Evolutionary conservation across 2,329 filamentous ascomycete species (phyloP).

Genomic region (Drechslera avenae): DNA sequence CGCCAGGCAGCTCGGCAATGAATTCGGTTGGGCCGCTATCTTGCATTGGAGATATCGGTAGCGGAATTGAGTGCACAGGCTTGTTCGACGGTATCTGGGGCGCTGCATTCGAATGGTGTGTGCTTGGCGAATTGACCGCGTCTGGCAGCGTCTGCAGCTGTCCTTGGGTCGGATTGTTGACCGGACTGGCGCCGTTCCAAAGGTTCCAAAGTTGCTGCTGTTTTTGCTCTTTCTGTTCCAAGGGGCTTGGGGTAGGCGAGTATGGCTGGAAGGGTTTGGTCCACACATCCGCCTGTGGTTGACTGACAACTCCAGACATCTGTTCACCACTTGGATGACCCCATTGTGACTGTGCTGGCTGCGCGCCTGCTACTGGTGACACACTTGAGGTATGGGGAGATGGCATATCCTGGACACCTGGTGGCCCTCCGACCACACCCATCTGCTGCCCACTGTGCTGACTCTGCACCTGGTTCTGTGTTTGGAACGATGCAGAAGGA

Average conservation of each 20-base stretch:
- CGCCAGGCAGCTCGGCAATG: conserved; percentile 43
- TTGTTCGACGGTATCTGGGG: conserved; percentile 15
- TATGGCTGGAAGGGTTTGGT: conserved; percentile 20
- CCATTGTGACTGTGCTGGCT: conserved; percentile 18
- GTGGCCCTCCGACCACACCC: conserved; percentile 29
- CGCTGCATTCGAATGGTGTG: conserved; percentile 16
- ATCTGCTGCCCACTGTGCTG: conserved; percentile 31
- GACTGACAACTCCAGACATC: conserved; percentile 1
- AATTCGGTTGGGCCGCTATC: conserved; percentile 29
- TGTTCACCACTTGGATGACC: conserved; percentile 4
- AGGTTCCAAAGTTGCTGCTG: conserved; percentile 38
- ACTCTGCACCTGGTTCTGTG: conserved; percentile 14
- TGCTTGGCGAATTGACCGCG: conserved; percentile 27
- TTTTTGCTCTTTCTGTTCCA: conserved; percentile 19
- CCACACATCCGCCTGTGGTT: conserved; percentile 14
- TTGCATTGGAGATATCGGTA: conserved; percentile 20
- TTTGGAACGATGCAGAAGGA: conserved; percentile 10
- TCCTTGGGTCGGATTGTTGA: conserved; percentile 17
- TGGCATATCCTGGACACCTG: conserved; percentile 12
- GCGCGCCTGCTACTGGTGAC: conserved; percentile 16
- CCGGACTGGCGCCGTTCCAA: conserved; percentile 29
- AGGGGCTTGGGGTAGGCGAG: conserved; percentile 16
- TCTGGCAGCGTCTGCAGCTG: conserved; percentile 16
- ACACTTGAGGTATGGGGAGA: conserved; percentile 16
- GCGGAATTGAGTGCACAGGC: conserved; percentile 16